Evolutionary conservation across 2,329 filamentous ascomycete species (phyloP).

Genomic region (Claviceps monticola): DNA sequence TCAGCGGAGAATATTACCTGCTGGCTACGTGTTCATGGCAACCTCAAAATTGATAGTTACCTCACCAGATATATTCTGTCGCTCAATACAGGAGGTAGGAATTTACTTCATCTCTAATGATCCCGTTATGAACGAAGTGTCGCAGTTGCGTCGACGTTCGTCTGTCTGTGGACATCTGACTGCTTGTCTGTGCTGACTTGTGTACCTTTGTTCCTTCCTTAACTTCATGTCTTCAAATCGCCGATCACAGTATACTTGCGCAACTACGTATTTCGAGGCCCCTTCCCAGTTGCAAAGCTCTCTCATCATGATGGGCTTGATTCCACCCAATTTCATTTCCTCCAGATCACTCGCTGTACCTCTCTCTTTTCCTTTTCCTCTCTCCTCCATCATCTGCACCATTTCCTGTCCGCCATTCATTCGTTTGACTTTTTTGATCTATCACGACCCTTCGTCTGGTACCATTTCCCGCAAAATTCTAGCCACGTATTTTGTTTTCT

Average conservation of each 20-base stretch:
- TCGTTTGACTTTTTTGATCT: conserved; percentile 2
- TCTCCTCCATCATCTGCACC: neutral
- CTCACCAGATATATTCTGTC: neutral
- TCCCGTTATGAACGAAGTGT: neutral
- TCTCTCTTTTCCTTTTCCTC: neutral
- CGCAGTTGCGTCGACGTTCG: neutral
- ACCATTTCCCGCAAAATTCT: conserved; percentile 1
- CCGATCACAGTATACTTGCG: neutral
- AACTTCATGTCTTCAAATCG: neutral
- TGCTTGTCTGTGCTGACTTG: neutral
- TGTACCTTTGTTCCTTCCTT: neutral
- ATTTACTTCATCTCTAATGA: neutral
- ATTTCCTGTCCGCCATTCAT: conserved; percentile 2
- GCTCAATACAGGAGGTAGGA: neutral
- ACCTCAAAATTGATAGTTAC: neutral
- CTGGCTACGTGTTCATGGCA: neutral
- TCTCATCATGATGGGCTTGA: neutral
- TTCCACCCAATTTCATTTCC: neutral
- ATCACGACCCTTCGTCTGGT: conserved; percentile 3
- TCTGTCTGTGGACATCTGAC: neutral
- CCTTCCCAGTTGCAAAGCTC: neutral
- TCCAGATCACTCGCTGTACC: neutral
- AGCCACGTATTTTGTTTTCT: conserved; percentile 4
- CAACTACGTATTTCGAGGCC: neutral
- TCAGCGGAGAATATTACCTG: too few relatives aligned